Percentiles rank a stretch among this genome's conserved stretches.
Conservation (phyloP, 441 rosid genomes). For the Metrosideros polymorpha region DNA sequence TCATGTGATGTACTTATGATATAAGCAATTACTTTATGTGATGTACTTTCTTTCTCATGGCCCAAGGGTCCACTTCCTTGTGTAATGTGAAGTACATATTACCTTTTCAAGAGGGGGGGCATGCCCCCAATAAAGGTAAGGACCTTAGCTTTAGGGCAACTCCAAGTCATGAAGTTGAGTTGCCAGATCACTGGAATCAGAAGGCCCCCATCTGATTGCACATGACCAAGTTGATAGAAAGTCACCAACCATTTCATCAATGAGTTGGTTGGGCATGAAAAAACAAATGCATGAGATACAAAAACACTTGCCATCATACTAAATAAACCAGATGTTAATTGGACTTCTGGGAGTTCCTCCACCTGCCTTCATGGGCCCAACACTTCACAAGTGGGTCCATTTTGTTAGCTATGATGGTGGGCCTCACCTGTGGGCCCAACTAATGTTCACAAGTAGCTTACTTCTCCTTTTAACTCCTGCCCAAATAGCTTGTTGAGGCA, state of each 20-base stretch:
- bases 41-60: neutral
- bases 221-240: slow-evolving; percentile 10
- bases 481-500: neutral
- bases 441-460: neutral
- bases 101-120: neutral
- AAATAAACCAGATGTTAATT: neutral
- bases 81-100: neutral
- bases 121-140: neutral
- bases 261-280: neutral
- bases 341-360: slow-evolving; percentile 11
- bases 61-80: neutral
- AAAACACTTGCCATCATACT: neutral
- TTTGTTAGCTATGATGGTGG: neutral
- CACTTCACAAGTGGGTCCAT: neutral
- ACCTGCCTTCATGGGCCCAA: slow-evolving; percentile 8
- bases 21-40: neutral
- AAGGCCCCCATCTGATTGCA: slow-evolving; percentile 7
- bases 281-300: neutral
- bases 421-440: slow-evolving; percentile 3
- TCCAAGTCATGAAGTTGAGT: neutral
- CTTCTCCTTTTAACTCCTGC: neutral
- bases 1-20: neutral
- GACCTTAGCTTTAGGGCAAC: neutral
- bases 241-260: neutral
- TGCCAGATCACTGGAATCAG: slow-evolving; percentile 16